Percentiles rank a stretch among this genome's conserved stretches.
phyloP scores from a whole-genome alignment of 2,329 filamentous ascomycete genomes.

The Hymenoscyphus scutula region DNA sequence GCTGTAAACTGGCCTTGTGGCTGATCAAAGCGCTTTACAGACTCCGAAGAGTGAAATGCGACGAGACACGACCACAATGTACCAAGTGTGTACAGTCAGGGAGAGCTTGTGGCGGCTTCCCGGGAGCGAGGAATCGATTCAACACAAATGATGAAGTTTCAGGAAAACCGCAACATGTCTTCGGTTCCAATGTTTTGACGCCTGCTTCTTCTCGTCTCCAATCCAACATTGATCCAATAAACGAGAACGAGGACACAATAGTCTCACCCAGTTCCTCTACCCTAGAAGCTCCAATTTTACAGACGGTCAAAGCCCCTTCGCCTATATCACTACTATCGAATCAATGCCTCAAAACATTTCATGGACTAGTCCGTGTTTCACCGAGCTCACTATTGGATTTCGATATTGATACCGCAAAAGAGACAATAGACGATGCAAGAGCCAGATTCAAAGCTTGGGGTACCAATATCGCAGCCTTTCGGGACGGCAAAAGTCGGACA shows the following conservation, averaged over 20 bases:
- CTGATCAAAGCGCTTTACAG: constrained; percentile 37
- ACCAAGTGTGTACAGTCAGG: constrained; percentile 58
- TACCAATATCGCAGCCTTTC: constrained; percentile 28
- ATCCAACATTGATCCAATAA: background rate
- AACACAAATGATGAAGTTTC: background rate
- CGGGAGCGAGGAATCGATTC: background rate
- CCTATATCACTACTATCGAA: background rate
- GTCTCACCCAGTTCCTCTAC: background rate
- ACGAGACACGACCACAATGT: constrained; percentile 60
- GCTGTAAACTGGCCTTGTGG: background rate
- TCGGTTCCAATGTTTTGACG: too few relatives aligned
- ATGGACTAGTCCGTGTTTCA: constrained; percentile 7
- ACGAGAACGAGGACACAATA: background rate
- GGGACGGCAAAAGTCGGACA: constrained; percentile 14
- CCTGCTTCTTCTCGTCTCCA: background rate
- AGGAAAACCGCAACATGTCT: background rate
- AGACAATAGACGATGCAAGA: constrained; percentile 16
- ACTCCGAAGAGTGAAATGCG: constrained; percentile 62
- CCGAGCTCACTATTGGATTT: constrained; percentile 13
- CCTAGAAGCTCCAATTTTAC: background rate
- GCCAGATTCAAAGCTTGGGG: constrained; percentile 30
- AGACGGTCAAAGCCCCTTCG: background rate
- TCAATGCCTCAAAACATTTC: constrained; percentile 6
- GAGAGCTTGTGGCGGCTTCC: constrained; percentile 52
- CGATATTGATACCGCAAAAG: constrained; percentile 15